These are phyloP conservation scores for Annulohypoxylon moriforme DNA, from an alignment of 495 filamentous ascomycete genomes.

Conservation along the genomic window DNA sequence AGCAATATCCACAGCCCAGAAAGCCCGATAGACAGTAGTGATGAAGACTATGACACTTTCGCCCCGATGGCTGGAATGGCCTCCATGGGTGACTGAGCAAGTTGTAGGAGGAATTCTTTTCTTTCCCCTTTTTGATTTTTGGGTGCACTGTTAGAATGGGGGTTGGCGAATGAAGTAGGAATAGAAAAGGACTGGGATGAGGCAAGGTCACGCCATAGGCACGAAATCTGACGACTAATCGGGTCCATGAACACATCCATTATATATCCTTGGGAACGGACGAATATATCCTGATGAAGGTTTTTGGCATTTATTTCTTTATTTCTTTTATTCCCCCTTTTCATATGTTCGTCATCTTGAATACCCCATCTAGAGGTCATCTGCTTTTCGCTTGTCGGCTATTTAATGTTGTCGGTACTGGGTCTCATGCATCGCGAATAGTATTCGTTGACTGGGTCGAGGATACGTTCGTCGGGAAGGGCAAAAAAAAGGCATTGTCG, in stretches of 20 bases:
- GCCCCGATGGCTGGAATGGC: conserved; percentile 47
- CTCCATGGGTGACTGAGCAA: conserved; percentile 41
- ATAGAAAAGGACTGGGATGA: conserved; percentile 42
- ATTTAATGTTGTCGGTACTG: conserved; percentile 15
- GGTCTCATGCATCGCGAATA: conserved; percentile 32
- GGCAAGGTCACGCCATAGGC: conserved; percentile 51
- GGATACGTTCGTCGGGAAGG: conserved; percentile 22
- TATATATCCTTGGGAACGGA: conserved; percentile 28
- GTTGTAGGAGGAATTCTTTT: conserved; percentile 13
- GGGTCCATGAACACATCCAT: conserved; percentile 33
- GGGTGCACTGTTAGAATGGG: conserved; percentile 32
- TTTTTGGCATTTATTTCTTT: conserved; percentile 22
- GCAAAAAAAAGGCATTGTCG: conserved; percentile 12
- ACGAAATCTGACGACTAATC: conserved; percentile 46
- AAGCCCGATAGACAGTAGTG: conserved; percentile 56
- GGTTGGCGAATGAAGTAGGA: conserved; percentile 37
- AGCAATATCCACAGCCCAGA: conserved; percentile 58
- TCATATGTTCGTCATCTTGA: conserved; percentile 29
- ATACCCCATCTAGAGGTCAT: conserved; percentile 50
- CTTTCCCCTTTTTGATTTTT: conserved; percentile 17
- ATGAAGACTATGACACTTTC: conserved; percentile 53
- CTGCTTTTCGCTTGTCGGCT: conserved; percentile 18
- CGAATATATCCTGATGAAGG: conserved; percentile 3
- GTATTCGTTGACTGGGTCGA: conserved; percentile 32
- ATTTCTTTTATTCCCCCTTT: conserved; percentile 15